These are phyloP conservation scores for Keithomyces neogunnii DNA, from an alignment of 2,329 filamentous ascomycete species.

Conservation along the genomic window DNA sequence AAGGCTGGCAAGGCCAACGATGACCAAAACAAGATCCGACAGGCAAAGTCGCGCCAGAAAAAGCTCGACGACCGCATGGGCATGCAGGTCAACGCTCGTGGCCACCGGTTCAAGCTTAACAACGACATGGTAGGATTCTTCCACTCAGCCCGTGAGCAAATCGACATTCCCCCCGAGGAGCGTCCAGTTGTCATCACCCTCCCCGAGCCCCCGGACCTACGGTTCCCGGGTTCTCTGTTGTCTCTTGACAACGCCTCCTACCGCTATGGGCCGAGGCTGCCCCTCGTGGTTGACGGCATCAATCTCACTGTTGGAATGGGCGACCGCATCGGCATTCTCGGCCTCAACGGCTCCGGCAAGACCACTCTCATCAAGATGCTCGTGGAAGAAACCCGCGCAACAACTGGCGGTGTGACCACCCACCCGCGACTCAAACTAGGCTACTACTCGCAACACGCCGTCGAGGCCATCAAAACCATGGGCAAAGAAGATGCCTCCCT, in stretches of 20 bases:
- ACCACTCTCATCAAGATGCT: constrained; percentile 68
- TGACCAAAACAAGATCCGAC: constrained; percentile 78
- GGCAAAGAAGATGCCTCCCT: constrained; percentile 40
- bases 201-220: constrained; percentile 57
- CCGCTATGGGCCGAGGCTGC: constrained; percentile 40
- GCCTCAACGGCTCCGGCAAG: constrained; percentile 75
- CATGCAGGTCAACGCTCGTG: constrained; percentile 61
- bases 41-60: constrained; percentile 77
- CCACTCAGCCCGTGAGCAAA: constrained; percentile 50
- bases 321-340: constrained; percentile 66
- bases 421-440: constrained; percentile 65
- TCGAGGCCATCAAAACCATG: constrained; percentile 55
- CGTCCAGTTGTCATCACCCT: constrained; percentile 48
- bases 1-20: constrained; percentile 68
- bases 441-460: constrained; percentile 74
- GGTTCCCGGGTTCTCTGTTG: constrained; percentile 67
- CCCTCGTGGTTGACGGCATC: constrained; percentile 49
- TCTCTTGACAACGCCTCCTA: constrained; percentile 63
- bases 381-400: constrained; percentile 49
- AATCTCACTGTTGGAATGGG: constrained; percentile 63
- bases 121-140: constrained; percentile 60
- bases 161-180: constrained; percentile 61
- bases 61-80: constrained; percentile 78
- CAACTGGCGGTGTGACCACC: constrained; percentile 50
- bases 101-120: constrained; percentile 73